phyloP scores from a whole-genome alignment of 148 eudicot species.

The Rhododendron vialii region DNA sequence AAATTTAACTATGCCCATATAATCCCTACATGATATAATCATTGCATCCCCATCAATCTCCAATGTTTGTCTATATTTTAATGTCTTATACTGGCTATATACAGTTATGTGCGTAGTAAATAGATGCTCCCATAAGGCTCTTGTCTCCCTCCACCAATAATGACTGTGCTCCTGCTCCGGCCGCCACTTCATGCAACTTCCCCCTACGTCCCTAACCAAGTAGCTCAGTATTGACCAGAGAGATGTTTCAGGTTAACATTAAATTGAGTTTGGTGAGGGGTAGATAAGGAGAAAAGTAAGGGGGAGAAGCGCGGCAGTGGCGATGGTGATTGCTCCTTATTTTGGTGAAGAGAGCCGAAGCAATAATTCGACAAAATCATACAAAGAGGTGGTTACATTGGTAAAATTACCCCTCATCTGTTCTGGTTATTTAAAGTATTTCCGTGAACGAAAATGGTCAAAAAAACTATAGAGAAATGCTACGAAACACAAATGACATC shows the following conservation, averaged over 20 bases:
- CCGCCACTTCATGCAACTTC: not conserved
- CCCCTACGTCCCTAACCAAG: not conserved
- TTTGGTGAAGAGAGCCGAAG: not conserved
- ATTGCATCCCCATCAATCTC: not conserved
- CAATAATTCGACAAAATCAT: not conserved
- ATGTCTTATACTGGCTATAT: not conserved
- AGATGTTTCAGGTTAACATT: not conserved
- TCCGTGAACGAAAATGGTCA: not conserved
- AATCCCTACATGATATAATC: not conserved
- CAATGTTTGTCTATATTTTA: not conserved
- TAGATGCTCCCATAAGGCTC: not conserved
- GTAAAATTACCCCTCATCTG: not conserved
- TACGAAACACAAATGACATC: not conserved
- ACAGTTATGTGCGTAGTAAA: not conserved
- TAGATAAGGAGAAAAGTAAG: not conserved
- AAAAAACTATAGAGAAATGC: not conserved
- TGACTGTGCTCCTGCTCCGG: not conserved
- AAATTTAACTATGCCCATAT: not conserved
- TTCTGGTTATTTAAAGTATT: not conserved
- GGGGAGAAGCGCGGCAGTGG: not conserved
- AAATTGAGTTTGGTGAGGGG: not conserved
- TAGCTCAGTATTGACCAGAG: not conserved
- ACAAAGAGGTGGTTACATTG: not conserved
- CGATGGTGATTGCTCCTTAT: not conserved
- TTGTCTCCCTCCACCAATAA: not conserved